phyloP scores from a whole-genome alignment of 768 basidiomycete species.

The Serendipita sp. region DNA sequence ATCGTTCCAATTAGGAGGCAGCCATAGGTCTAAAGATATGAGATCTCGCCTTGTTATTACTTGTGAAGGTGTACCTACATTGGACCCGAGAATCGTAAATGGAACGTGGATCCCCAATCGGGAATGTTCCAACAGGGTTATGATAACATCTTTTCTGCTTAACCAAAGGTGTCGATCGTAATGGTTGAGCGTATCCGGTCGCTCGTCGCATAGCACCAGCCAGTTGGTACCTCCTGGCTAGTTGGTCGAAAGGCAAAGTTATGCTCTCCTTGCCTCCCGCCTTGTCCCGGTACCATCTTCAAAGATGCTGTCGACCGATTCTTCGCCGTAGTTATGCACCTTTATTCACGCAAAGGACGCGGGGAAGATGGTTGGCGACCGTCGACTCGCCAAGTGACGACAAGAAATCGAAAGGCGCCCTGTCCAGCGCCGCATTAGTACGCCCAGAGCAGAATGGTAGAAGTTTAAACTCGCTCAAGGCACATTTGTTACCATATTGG shows the following conservation, averaged over 20 bases:
- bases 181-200: neutral
- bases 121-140: neutral
- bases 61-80: neutral
- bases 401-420: too few species aligned
- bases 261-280: neutral
- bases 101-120: neutral
- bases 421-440: too few species aligned
- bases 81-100: neutral
- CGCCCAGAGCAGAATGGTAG: too few species aligned
- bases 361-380: neutral
- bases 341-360: neutral
- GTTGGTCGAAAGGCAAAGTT: neutral
- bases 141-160: neutral
- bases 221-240: neutral
- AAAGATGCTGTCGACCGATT: neutral
- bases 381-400: neutral
- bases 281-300: neutral
- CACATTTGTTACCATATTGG: slow-evolving; percentile 49
- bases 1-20: neutral
- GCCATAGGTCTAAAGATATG: slow-evolving; percentile 2
- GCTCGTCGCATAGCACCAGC: neutral
- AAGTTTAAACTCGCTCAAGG: neutral
- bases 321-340: neutral
- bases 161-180: too few species aligned
- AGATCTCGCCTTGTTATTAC: neutral